Percentiles rank a stretch among this genome's conserved stretches.
phyloP scores from a whole-genome alignment of 495 filamentous ascomycete species.

The Poronia punctata region DNA sequence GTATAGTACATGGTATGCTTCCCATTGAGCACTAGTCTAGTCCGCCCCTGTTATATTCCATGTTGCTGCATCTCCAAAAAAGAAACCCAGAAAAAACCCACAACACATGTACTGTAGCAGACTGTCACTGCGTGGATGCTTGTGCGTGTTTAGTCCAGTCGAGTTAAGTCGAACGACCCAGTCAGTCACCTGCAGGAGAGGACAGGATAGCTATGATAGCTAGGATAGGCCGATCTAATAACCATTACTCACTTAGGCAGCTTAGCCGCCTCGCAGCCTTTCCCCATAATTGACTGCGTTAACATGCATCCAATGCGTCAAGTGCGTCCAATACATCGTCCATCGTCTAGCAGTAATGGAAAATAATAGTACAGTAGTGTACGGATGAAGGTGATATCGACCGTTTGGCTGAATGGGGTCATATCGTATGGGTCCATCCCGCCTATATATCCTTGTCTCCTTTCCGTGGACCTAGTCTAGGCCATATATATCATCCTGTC shows the following conservation, averaged over 20 bases:
- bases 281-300: constrained; percentile 19
- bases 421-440: constrained; percentile 26
- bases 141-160: too few relatives aligned
- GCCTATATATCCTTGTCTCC: constrained; percentile 40
- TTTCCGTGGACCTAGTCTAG: constrained; percentile 39
- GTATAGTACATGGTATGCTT: background rate
- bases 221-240: background rate
- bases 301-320: too few relatives aligned
- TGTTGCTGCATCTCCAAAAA: background rate
- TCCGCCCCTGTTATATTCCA: constrained; percentile 5
- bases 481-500: constrained; percentile 18
- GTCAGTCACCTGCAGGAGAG: too few relatives aligned
- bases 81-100: background rate
- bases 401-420: constrained; percentile 20
- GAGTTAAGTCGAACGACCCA: too few relatives aligned
- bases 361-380: too few relatives aligned
- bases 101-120: too few relatives aligned
- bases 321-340: constrained; percentile 23
- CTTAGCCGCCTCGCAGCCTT: constrained; percentile 20
- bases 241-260: constrained; percentile 18
- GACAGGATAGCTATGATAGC: too few relatives aligned
- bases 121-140: too few relatives aligned
- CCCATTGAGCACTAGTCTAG: background rate
- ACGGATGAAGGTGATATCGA: constrained; percentile 12
- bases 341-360: constrained; percentile 13